A percentile compares a stretch with the other conserved stretches of the same genome.
Conservation (phyloP, 1,139 yeast species). For the Pichia sp. region DNA sequence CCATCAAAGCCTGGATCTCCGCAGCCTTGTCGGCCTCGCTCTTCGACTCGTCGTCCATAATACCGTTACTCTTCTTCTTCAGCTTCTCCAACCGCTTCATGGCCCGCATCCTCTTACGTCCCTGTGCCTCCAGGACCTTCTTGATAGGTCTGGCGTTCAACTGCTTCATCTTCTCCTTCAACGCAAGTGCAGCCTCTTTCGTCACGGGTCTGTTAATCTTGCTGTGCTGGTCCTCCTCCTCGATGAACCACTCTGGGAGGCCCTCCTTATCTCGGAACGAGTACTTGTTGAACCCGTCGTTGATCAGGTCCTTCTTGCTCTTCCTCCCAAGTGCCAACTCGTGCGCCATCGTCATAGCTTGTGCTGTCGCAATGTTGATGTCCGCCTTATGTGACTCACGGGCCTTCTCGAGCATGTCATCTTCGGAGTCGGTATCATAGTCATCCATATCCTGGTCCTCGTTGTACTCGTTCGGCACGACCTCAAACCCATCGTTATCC, state of each 20-base stretch:
- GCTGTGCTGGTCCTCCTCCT: slow-evolving; percentile 84
- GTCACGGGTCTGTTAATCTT: slow-evolving; percentile 89
- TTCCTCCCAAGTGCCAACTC: slow-evolving; percentile 87
- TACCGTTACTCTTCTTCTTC: slow-evolving; percentile 89
- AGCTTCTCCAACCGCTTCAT: slow-evolving; percentile 81
- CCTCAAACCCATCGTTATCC: slow-evolving; percentile 45
- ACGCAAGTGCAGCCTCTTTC: slow-evolving; percentile 91
- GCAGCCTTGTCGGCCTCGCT: slow-evolving; percentile 93
- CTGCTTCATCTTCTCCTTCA: slow-evolving; percentile 83
- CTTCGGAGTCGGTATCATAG: slow-evolving; percentile 48
- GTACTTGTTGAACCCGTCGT: slow-evolving; percentile 88
- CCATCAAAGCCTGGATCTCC: slow-evolving; percentile 83
- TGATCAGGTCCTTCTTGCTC: slow-evolving; percentile 75
- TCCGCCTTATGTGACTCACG: slow-evolving; percentile 52
- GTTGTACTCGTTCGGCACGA: slow-evolving; percentile 44
- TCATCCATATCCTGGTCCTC: slow-evolving; percentile 39
- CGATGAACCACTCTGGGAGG: slow-evolving; percentile 92
- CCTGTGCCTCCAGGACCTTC: slow-evolving; percentile 96
- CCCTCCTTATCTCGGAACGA: slow-evolving; percentile 89
- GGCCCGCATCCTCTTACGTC: slow-evolving; percentile 95
- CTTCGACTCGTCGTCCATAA: slow-evolving; percentile 82
- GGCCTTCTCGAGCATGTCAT: slow-evolving; percentile 41
- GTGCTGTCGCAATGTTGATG: slow-evolving; percentile 84
- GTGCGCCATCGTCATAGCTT: slow-evolving; percentile 97
- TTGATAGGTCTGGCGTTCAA: slow-evolving; percentile 96